Conservation (phyloP, 805 yeast species). For the Kodamaea restingae region DNA sequence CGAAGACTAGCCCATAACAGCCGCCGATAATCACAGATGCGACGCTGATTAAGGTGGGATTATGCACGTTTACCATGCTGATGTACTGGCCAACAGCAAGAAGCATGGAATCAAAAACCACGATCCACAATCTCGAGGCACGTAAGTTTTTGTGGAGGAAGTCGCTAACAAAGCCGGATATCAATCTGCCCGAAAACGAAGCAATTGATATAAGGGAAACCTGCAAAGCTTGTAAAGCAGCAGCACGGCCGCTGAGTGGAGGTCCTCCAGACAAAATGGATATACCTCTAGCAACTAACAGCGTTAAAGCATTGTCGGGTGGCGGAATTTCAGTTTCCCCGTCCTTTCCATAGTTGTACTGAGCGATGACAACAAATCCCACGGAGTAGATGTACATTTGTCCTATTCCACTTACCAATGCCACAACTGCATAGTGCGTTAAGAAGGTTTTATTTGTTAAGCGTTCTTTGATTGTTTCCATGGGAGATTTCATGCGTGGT, state of each 20-base stretch:
- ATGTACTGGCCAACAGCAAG: conserved; percentile 36
- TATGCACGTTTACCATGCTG: conserved; percentile 23
- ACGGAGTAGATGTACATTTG: conserved; percentile 71
- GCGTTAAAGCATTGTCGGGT: background rate
- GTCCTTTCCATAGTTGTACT: conserved; percentile 20
- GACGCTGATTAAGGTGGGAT: conserved; percentile 35
- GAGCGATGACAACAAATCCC: conserved; percentile 62
- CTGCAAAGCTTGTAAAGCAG: conserved; percentile 63
- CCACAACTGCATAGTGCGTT: conserved; percentile 51
- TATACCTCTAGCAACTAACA: conserved; percentile 2
- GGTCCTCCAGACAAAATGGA: conserved; percentile 7
- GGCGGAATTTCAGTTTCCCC: conserved; percentile 21
- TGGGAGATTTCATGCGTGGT: conserved; percentile 5
- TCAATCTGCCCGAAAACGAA: conserved; percentile 61
- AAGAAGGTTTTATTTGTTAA: conserved; percentile 36
- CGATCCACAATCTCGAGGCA: conserved; percentile 65
- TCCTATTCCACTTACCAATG: conserved; percentile 59
- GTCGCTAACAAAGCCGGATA: conserved; percentile 67
- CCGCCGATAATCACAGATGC: conserved; percentile 57
- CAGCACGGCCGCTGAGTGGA: conserved; percentile 17
- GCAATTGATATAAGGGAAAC: conserved; percentile 63
- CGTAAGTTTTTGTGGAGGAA: conserved; percentile 46
- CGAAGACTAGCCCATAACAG: conserved; percentile 68
- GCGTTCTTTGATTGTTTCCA: conserved; percentile 18
- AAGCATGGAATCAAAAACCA: conserved; percentile 40